A percentile compares a stretch with the other conserved stretches of the same genome.
Evolutionary conservation across 202 grass and related monocot species (phyloP).

Genomic region (Cymbopogon flexuosus): DNA sequence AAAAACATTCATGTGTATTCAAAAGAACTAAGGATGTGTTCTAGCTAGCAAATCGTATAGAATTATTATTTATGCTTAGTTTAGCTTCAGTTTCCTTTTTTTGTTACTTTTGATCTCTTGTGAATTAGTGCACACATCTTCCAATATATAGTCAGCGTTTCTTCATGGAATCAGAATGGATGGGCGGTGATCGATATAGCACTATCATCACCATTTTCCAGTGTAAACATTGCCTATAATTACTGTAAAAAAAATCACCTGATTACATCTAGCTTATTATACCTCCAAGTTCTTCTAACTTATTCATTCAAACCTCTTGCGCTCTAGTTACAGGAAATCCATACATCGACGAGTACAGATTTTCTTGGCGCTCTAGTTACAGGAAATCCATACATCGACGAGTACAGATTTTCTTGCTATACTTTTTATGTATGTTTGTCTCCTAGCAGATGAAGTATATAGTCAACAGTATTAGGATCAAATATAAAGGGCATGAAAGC

Average conservation of each 20-base stretch:
- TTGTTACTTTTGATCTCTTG: not conserved
- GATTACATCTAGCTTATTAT: not conserved
- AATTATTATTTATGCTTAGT: not conserved
- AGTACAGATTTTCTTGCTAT: not conserved
- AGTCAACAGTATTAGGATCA: not conserved
- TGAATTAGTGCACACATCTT: not conserved
- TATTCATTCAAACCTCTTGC: not conserved
- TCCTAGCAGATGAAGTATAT: not conserved
- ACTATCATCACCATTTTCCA: not conserved
- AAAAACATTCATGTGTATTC: not conserved
- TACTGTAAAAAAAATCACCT: not conserved
- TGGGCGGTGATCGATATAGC: not conserved
- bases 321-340: not conserved
- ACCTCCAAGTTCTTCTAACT: not conserved
- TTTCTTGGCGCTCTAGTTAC: not conserved
- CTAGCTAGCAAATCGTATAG: not conserved
- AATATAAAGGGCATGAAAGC: not conserved
- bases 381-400: not conserved
- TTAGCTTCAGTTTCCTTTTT: not conserved
- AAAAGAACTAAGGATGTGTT: not conserved
- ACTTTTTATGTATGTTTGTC: not conserved
- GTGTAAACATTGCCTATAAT: not conserved
- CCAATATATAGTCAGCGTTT: not conserved
- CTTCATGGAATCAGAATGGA: not conserved
- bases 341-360: not conserved